Evolutionary conservation across 2,329 filamentous ascomycete genomes (phyloP).

Genomic region (Neocatenulostroma microsporum): DNA sequence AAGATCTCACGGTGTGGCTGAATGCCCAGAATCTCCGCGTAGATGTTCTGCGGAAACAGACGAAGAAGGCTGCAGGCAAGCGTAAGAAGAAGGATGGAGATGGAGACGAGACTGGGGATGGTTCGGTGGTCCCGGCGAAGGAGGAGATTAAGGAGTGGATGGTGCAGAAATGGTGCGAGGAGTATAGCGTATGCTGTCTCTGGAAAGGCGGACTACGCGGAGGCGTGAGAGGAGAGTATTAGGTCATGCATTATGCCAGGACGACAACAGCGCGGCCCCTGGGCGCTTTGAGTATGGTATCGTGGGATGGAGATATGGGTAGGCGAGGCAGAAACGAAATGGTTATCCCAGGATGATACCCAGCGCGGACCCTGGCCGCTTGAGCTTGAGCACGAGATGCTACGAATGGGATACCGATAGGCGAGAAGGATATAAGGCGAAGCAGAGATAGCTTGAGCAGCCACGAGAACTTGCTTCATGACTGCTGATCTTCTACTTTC

Average conservation of each 20-base stretch:
- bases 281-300: too few species aligned
- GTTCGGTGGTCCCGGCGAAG: slow-evolving; percentile 13
- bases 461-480: too few species aligned
- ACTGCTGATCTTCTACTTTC: too few species aligned
- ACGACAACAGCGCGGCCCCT: background rate
- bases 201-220: slow-evolving; percentile 50
- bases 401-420: too few species aligned
- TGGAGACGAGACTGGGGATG: slow-evolving; percentile 46
- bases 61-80: slow-evolving; percentile 47
- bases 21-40: slow-evolving; percentile 43
- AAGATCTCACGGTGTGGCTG: slow-evolving; percentile 76
- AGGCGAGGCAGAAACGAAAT: too few species aligned
- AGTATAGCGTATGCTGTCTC: slow-evolving; percentile 74
- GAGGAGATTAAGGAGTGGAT: slow-evolving; percentile 42
- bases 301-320: too few species aligned
- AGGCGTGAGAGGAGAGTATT: slow-evolving; percentile 28
- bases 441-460: too few species aligned
- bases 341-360: too few species aligned
- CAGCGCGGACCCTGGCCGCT: too few species aligned
- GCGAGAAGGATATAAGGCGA: too few species aligned
- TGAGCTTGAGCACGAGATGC: too few species aligned
- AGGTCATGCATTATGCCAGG: slow-evolving; percentile 6
- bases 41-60: slow-evolving; percentile 4
- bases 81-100: slow-evolving; percentile 16
- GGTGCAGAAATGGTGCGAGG: slow-evolving; percentile 86